Conservation (phyloP, 2,329 filamentous ascomycete species). For the Aspergillus texensis region DNA sequence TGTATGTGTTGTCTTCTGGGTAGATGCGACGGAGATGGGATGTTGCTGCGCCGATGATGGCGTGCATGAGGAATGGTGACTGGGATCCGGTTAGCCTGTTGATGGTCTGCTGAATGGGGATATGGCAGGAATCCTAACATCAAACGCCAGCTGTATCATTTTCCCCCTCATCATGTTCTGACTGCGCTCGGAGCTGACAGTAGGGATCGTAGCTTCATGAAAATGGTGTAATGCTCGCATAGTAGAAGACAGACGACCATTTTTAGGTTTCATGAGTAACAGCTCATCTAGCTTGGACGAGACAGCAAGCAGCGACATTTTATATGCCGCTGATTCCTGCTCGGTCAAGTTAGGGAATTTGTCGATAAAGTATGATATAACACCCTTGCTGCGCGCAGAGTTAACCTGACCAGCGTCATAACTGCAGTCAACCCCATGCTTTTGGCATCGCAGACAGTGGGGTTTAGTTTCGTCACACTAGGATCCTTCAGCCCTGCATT, state of each 20-base stretch:
- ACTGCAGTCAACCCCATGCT: conserved; percentile 33
- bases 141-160: conserved; percentile 34
- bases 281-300: conserved; percentile 28
- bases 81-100: conserved; percentile 14
- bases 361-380: conserved; percentile 20
- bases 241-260: not conserved
- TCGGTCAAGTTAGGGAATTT: conserved; percentile 13
- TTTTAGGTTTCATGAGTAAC: conserved; percentile 18
- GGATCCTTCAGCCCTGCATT: not conserved
- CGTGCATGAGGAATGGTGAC: conserved; percentile 43
- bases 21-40: conserved; percentile 33
- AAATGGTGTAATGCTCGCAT: conserved; percentile 36
- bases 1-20: conserved; percentile 29
- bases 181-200: conserved; percentile 15
- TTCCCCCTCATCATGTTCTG: conserved; percentile 25
- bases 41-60: conserved; percentile 35
- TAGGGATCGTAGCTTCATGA: conserved; percentile 20
- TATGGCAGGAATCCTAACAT: conserved; percentile 21
- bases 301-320: conserved; percentile 24
- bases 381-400: conserved; percentile 8
- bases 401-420: conserved; percentile 22
- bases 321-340: conserved; percentile 22
- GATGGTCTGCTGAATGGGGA: not conserved
- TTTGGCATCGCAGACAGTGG: conserved; percentile 33
- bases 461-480: conserved; percentile 42